Percentiles rank a stretch among this genome's conserved stretches.
Conservation (phyloP, 2,329 filamentous ascomycete species). For the Pseudogymnoascus sp. region DNA sequence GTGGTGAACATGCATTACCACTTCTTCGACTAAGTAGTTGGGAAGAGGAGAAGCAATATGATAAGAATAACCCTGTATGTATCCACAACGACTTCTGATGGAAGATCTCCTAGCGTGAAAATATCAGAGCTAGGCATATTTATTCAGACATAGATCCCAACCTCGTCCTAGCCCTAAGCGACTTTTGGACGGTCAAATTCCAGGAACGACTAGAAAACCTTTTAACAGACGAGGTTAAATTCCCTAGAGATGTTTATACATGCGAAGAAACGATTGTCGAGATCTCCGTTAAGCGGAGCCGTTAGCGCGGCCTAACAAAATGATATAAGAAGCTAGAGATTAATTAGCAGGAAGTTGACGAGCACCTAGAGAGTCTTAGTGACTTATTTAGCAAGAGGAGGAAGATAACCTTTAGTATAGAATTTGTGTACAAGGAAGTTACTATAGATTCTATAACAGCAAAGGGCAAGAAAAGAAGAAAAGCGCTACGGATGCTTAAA, state of each 20-base stretch:
- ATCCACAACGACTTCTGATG: conserved; percentile 20
- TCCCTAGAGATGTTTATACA: conserved; percentile 15
- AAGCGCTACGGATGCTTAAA: conserved; percentile 11
- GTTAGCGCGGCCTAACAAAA: conserved; percentile 16
- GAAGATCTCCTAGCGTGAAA: conserved; percentile 19
- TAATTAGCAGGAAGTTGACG: conserved; percentile 15
- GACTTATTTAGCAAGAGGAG: conserved; percentile 16
- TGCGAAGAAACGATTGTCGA: conserved; percentile 16
- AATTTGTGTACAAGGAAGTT: conserved; percentile 19
- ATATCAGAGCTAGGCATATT: conserved; percentile 18
- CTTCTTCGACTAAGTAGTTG: conserved; percentile 16
- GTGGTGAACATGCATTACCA: conserved; percentile 13
- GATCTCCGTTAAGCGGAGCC: conserved; percentile 16
- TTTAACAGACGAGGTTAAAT: conserved; percentile 13
- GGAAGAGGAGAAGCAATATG: conserved; percentile 15
- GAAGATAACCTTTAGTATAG: conserved; percentile 17
- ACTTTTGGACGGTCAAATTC: conserved; percentile 19
- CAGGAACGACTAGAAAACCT: conserved; percentile 12
- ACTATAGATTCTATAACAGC: conserved; percentile 14
- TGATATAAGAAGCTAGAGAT: conserved; percentile 17
- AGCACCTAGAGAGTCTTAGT: conserved; percentile 17
- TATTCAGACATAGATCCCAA: conserved; percentile 14
- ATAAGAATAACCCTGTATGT: conserved; percentile 15
- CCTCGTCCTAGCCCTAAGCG: conserved; percentile 20
- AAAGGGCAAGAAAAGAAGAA: conserved; percentile 17